Evolutionary conservation across 805 yeast genomes (phyloP).

Genomic region (Candida verbasci): DNA sequence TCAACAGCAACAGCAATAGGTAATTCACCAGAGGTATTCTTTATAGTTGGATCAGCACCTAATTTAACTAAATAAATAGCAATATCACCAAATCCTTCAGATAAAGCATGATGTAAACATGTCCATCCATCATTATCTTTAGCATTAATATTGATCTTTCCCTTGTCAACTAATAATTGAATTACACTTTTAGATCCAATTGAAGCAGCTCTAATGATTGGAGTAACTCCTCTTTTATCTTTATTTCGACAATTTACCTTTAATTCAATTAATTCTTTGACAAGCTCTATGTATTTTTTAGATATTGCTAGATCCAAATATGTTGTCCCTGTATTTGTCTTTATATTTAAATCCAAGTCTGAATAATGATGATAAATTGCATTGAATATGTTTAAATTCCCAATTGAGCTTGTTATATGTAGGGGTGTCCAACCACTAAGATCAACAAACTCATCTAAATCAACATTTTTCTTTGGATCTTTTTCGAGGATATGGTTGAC

Average conservation of each 20-base stretch:
- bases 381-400: conserved; percentile 51
- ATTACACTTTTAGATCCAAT: conserved; percentile 62
- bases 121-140: conserved; percentile 78
- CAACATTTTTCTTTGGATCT: conserved; percentile 22
- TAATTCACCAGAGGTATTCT: conserved; percentile 48
- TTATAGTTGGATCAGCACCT: conserved; percentile 60
- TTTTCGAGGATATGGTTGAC: conserved; percentile 38
- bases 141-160: conserved; percentile 61
- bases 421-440: conserved; percentile 85
- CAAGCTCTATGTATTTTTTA: conserved; percentile 56
- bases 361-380: conserved; percentile 11
- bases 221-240: conserved; percentile 62
- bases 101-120: conserved; percentile 81
- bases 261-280: conserved; percentile 46
- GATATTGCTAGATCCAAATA: conserved; percentile 73
- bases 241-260: conserved; percentile 61
- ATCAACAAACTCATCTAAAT: conserved; percentile 66
- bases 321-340: conserved; percentile 69
- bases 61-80: conserved; percentile 56
- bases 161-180: conserved; percentile 46
- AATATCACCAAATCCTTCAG: conserved; percentile 83
- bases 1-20: no score
- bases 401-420: conserved; percentile 78
- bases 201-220: conserved; percentile 82
- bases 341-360: conserved; percentile 55